Percentiles rank a stretch among this genome's conserved stretches.
These are phyloP conservation scores for Polytrichum commune DNA, from an alignment of 225 moss, liverwort and hornwort genomes.

Conservation along the genomic window DNA sequence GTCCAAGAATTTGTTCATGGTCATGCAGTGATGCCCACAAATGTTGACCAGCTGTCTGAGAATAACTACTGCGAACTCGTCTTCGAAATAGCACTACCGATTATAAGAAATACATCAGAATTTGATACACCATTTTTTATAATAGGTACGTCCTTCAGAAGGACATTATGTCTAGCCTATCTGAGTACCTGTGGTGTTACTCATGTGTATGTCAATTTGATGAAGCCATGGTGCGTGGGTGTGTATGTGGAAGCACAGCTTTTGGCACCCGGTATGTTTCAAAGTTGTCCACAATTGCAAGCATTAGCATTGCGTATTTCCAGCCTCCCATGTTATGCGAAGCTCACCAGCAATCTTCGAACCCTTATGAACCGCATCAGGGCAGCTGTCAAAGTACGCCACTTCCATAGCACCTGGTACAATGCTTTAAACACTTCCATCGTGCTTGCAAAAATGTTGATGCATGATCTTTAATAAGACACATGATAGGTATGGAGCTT, in stretches of 20 bases:
- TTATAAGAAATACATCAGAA: too few relatives aligned
- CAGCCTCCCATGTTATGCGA: conserved; percentile 4
- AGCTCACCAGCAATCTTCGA: neutral
- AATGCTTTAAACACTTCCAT: neutral
- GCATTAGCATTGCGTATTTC: conserved; percentile 3
- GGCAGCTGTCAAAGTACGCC: conserved; percentile 12
- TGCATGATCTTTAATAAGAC: too few relatives aligned
- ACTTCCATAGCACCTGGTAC: conserved; percentile 14
- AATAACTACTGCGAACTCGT: too few relatives aligned
- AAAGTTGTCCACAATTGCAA: conserved; percentile 4
- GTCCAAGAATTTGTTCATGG: too few relatives aligned
- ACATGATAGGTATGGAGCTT: too few relatives aligned
- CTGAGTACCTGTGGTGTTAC: too few relatives aligned
- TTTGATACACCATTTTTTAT: too few relatives aligned
- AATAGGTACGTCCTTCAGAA: too few relatives aligned
- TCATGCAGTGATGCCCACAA: too few relatives aligned
- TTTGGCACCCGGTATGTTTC: neutral
- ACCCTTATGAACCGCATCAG: neutral
- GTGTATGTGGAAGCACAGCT: conserved; percentile 1
- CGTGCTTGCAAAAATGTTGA: too few relatives aligned
- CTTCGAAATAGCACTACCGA: too few relatives aligned
- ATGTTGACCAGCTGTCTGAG: too few relatives aligned
- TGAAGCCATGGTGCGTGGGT: neutral
- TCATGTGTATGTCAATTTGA: neutral
- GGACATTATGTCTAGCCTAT: neutral